Conservation (phyloP, 179 eudicot genomes). For the Beta macrorhiza region DNA sequence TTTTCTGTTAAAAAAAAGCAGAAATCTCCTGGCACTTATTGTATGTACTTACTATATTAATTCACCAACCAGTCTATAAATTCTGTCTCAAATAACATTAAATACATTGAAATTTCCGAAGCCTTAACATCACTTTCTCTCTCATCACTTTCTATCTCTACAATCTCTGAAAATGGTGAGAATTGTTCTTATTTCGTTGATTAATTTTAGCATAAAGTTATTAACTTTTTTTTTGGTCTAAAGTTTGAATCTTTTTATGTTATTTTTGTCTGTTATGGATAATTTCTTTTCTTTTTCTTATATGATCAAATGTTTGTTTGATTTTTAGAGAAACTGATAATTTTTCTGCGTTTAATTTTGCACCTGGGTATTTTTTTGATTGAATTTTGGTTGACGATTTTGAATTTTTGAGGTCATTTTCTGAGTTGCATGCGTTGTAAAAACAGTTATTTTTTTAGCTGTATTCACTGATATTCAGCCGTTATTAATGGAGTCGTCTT, state of each 20-base stretch:
- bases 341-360: neutral
- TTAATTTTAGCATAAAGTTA: neutral
- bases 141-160: neutral
- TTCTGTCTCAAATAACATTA: neutral
- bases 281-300: neutral
- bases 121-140: neutral
- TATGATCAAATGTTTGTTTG: neutral
- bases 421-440: neutral
- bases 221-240: neutral
- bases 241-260: neutral
- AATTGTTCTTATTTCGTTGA: conserved; percentile 11
- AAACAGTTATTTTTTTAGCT: neutral
- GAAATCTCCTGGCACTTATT: conserved; percentile 19
- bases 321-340: neutral
- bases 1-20: conserved; percentile 14
- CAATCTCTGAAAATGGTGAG: conserved; percentile 8
- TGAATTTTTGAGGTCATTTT: neutral
- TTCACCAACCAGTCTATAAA: conserved; percentile 20
- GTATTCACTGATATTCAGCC: neutral
- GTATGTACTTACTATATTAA: neutral
- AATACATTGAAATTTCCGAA: neutral
- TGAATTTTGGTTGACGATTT: neutral
- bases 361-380: neutral
- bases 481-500: neutral
- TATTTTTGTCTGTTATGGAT: neutral